These are phyloP conservation scores for Porogramme epimiltina DNA, from an alignment of 1,284 basidiomycete genomes.

Conservation along the genomic window DNA sequence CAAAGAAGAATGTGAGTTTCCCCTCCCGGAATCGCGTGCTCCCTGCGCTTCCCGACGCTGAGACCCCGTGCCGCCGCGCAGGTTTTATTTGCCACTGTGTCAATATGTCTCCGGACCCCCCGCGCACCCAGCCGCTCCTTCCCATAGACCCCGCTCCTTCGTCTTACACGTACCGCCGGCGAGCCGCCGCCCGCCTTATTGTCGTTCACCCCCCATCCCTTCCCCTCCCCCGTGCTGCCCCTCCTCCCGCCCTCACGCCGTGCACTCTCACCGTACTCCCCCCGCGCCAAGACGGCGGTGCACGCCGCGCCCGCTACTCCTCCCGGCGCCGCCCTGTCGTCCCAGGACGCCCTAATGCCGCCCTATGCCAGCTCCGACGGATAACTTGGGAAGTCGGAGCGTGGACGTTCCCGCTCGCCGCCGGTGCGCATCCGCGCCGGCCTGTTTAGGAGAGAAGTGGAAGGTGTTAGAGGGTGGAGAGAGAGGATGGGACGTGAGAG, in stretches of 20 bases:
- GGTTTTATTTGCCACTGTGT: conserved; percentile 10
- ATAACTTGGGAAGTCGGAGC: too few species aligned
- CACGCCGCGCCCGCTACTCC: not conserved
- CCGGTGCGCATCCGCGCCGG: too few species aligned
- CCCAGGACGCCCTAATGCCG: not conserved
- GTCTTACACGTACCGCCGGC: conserved; percentile 22
- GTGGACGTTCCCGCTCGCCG: too few species aligned
- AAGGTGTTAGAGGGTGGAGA: too few species aligned
- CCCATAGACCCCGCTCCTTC: conserved; percentile 17
- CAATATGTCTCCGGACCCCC: conserved; percentile 9
- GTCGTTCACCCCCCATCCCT: not conserved
- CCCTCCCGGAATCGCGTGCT: not conserved
- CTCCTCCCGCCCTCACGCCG: not conserved
- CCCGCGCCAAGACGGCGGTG: too few species aligned
- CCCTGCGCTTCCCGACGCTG: not conserved
- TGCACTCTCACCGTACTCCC: not conserved
- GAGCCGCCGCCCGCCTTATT: conserved; percentile 6
- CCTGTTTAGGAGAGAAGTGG: too few species aligned
- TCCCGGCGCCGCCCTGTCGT: not conserved
- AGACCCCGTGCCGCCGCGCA: not conserved
- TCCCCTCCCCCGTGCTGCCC: not conserved
- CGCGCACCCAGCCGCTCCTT: conserved; percentile 17
- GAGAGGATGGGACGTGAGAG: too few species aligned
- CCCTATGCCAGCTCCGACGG: not conserved
- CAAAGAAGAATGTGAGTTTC: conserved; percentile 13